These are phyloP conservation scores for Gossypium bickii DNA, from an alignment of 345 rosid species.

Conservation along the genomic window DNA sequence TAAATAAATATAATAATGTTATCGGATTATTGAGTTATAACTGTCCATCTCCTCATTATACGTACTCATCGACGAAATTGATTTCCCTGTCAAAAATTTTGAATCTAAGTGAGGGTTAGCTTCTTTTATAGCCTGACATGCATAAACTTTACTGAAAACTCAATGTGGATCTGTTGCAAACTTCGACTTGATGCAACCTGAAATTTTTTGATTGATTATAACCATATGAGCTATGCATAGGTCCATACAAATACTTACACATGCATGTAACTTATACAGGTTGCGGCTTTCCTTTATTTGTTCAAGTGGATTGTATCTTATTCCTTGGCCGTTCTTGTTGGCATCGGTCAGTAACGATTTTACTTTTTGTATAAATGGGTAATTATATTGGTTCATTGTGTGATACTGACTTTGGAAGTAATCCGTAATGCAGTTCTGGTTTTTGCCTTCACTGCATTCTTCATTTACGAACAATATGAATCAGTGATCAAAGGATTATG, in stretches of 20 bases:
- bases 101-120: not conserved
- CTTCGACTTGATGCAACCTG: not conserved
- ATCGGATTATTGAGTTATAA: not conserved
- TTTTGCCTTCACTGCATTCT: constrained; percentile 68
- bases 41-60: no score
- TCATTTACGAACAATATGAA: constrained; percentile 79
- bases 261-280: constrained; percentile 29
- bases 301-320: constrained; percentile 38
- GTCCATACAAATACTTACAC: not conserved
- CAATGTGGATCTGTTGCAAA: not conserved
- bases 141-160: not conserved
- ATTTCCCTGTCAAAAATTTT: not conserved
- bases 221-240: not conserved
- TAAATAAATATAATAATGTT: not conserved
- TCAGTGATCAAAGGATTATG: constrained; percentile 49
- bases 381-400: not conserved
- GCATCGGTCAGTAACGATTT: constrained; percentile 46
- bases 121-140: not conserved
- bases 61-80: no score
- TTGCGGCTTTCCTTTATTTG: constrained; percentile 37
- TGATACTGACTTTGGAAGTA: constrained; percentile 16
- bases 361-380: not conserved
- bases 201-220: not conserved
- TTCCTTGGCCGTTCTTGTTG: constrained; percentile 33
- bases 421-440: constrained; percentile 49